Conservation (phyloP, 495 filamentous ascomycete species). For the Xylaria grammica region DNA sequence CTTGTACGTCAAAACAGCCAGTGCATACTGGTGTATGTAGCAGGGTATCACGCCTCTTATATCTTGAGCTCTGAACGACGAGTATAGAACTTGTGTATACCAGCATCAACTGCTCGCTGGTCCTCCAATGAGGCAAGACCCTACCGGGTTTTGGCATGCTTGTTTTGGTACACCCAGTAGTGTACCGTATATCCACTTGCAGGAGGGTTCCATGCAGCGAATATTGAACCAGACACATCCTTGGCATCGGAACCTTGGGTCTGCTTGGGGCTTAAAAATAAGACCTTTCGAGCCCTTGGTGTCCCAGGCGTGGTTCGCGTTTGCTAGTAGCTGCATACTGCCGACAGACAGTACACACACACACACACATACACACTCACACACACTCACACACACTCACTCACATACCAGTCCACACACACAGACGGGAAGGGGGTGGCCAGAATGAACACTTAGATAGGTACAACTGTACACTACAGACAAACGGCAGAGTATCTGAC, state of each 20-base stretch:
- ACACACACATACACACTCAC: constrained; percentile 1
- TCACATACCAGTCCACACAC: too few species aligned
- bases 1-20: constrained; percentile 16
- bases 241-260: constrained; percentile 24
- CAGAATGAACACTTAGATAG: constrained; percentile 3
- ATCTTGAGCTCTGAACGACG: constrained; percentile 5
- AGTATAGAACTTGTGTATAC: constrained; percentile 15
- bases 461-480: background rate
- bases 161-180: constrained; percentile 15
- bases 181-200: constrained; percentile 8
- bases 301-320: constrained; percentile 16
- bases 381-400: too few species aligned
- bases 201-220: constrained; percentile 26
- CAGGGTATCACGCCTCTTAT: constrained; percentile 15
- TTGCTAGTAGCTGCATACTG: constrained; percentile 21
- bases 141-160: constrained; percentile 18
- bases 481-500: constrained; percentile 19
- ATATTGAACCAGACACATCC: constrained; percentile 22
- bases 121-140: constrained; percentile 23
- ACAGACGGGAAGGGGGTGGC: constrained; percentile 1
- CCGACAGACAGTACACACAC: background rate
- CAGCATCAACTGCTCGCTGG: constrained; percentile 17
- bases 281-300: constrained; percentile 13
- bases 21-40: constrained; percentile 17
- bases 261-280: constrained; percentile 15